These are phyloP conservation scores for Nakazawaea sp. DNA, from an alignment of 805 yeast genomes.

Conservation along the genomic window DNA sequence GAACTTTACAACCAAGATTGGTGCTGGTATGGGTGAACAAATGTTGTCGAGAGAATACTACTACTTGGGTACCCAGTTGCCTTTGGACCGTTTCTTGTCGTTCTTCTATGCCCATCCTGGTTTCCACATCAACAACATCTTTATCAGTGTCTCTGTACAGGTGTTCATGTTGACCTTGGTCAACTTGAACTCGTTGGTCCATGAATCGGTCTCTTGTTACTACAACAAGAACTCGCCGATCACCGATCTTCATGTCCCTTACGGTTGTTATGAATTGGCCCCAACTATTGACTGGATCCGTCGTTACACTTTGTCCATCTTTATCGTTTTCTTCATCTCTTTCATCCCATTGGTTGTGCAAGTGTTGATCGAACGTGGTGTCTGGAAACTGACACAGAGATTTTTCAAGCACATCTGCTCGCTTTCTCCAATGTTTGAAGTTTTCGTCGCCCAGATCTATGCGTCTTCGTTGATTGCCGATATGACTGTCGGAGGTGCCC, in stretches of 20 bases:
- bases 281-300: slow-evolving; percentile 79
- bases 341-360: slow-evolving; percentile 74
- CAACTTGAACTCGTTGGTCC: slow-evolving; percentile 67
- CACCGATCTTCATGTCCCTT: slow-evolving; percentile 58
- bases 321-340: slow-evolving; percentile 75
- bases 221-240: slow-evolving; percentile 61
- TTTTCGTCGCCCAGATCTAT: slow-evolving; percentile 74
- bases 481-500: slow-evolving; percentile 79
- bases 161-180: slow-evolving; percentile 63
- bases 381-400: slow-evolving; percentile 68
- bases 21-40: slow-evolving; percentile 93
- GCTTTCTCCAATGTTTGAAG: slow-evolving; percentile 76
- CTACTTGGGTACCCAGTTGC: slow-evolving; percentile 74
- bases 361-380: slow-evolving; percentile 77
- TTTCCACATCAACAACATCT: slow-evolving; percentile 75
- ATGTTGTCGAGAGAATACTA: slow-evolving; percentile 80
- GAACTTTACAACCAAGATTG: slow-evolving; percentile 82
- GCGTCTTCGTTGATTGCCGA: slow-evolving; percentile 66
- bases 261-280: slow-evolving; percentile 66
- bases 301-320: slow-evolving; percentile 74
- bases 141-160: slow-evolving; percentile 71
- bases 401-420: slow-evolving; percentile 63
- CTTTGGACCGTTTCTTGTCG: slow-evolving; percentile 73
- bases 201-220: slow-evolving; percentile 61
- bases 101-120: slow-evolving; percentile 86